phyloP scores from a whole-genome alignment of 108 stramenopile genomes.

The Pelagomonas calceolata region DNA sequence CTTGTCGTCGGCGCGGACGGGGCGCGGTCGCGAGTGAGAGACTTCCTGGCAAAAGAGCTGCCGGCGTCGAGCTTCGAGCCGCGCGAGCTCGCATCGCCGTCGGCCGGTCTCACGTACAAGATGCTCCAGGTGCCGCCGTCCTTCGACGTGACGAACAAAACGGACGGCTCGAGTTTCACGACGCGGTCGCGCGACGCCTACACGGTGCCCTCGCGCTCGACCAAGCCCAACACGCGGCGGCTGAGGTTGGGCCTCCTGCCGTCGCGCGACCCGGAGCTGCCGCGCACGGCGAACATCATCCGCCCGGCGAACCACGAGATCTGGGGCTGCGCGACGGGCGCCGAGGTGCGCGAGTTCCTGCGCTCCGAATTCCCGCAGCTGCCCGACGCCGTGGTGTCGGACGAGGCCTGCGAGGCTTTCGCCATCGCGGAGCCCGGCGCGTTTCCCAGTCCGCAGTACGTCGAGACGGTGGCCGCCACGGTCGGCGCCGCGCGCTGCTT shows the following conservation, averaged over 20 bases:
- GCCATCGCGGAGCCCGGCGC: conserved; percentile 42
- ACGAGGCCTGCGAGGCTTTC: conserved; percentile 57
- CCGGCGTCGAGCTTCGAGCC: conserved; percentile 20
- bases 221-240: conserved; percentile 10
- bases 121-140: conserved; percentile 48
- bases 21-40: conserved; percentile 51
- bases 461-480: conserved; percentile 26
- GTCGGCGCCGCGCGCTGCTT: conserved; percentile 32
- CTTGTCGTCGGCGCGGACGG: conserved; percentile 60
- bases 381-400: conserved; percentile 21
- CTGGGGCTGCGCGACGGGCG: conserved; percentile 13
- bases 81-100: conserved; percentile 30
- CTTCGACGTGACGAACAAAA: conserved; percentile 12
- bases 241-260: conserved; percentile 46
- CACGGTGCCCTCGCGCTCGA: conserved; percentile 19
- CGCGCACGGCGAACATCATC: conserved; percentile 50
- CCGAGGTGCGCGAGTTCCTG: conserved; percentile 39
- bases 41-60: conserved; percentile 18
- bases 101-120: conserved; percentile 47
- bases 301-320: conserved; percentile 46
- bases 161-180: background rate
- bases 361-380: conserved; percentile 51
- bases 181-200: conserved; percentile 4
- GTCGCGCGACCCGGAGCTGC: conserved; percentile 31
- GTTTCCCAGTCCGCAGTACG: conserved; percentile 49